phyloP scores from a whole-genome alignment of 495 filamentous ascomycete species.

The Penicillium odoratum region DNA sequence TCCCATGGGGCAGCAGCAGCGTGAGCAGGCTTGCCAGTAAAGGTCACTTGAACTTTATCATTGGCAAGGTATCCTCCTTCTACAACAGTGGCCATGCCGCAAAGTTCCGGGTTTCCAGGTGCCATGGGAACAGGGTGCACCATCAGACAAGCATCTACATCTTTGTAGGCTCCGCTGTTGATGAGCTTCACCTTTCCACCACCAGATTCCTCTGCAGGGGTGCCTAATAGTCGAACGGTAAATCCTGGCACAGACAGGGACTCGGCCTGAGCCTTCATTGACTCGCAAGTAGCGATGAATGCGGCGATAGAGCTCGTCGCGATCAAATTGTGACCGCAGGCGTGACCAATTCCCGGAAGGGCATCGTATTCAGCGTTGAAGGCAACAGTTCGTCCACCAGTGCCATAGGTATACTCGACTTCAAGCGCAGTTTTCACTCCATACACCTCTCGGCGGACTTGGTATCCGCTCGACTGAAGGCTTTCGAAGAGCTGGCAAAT shows the following conservation, averaged over 20 bases:
- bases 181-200: slow-evolving; percentile 54
- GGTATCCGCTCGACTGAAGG: slow-evolving; percentile 29
- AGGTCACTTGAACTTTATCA: slow-evolving; percentile 47
- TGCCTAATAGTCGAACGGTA: slow-evolving; percentile 46
- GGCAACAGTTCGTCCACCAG: slow-evolving; percentile 47
- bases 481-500: slow-evolving; percentile 48
- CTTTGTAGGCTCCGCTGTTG: slow-evolving; percentile 49
- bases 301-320: slow-evolving; percentile 46
- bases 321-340: slow-evolving; percentile 52
- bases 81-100: slow-evolving; percentile 34
- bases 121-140: slow-evolving; percentile 50
- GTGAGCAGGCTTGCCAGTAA: slow-evolving; percentile 53
- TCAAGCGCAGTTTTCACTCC: slow-evolving; percentile 58
- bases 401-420: slow-evolving; percentile 50
- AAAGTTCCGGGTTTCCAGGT: slow-evolving; percentile 20
- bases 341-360: slow-evolving; percentile 47
- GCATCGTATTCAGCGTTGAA: slow-evolving; percentile 63
- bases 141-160: slow-evolving; percentile 53
- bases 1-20: slow-evolving; percentile 64
- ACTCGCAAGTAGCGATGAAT: slow-evolving; percentile 40
- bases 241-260: slow-evolving; percentile 23
- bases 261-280: slow-evolving; percentile 28
- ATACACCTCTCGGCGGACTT: slow-evolving; percentile 46
- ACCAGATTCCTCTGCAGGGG: slow-evolving; percentile 43
- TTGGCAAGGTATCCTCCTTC: slow-evolving; percentile 54